Evolutionary conservation across 768 basidiomycete species (phyloP).

Genomic region (Kwoniella bestiolae): DNA sequence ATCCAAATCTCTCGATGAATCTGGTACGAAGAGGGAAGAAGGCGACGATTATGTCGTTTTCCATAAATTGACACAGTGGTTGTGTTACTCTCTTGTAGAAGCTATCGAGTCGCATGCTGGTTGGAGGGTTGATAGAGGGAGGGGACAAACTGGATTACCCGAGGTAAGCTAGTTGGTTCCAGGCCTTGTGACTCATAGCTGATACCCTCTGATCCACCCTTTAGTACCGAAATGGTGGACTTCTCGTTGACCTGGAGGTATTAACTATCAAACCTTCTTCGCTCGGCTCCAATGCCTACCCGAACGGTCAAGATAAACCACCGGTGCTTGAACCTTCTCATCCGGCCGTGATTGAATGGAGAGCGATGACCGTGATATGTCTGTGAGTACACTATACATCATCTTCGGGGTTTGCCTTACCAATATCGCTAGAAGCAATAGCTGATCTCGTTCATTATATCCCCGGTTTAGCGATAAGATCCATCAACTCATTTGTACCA

Average conservation of each 20-base stretch:
- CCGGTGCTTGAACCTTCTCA: conserved; percentile 69
- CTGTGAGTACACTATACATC: conserved; percentile 64
- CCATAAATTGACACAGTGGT: conserved; percentile 95
- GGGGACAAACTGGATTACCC: conserved; percentile 82
- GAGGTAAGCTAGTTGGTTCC: conserved; percentile 59
- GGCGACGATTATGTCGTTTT: conserved; percentile 84
- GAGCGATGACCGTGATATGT: conserved; percentile 91
- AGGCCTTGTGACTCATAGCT: background rate
- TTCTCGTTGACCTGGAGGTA: conserved; percentile 82
- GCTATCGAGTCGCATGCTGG: conserved; percentile 74
- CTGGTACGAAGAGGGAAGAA: conserved; percentile 54
- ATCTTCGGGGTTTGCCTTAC: background rate
- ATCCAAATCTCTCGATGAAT: conserved; percentile 39
- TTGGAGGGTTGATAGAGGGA: conserved; percentile 80
- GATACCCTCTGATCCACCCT: background rate
- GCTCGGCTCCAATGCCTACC: conserved; percentile 59
- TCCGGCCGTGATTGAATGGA: conserved; percentile 93
- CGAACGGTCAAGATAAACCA: conserved; percentile 55
- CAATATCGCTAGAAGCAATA: background rate
- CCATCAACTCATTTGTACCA: conserved; percentile 68
- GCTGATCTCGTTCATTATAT: background rate
- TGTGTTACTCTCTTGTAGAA: conserved; percentile 85
- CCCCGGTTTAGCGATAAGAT: conserved; percentile 71
- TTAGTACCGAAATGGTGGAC: conserved; percentile 86
- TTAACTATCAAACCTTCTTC: conserved; percentile 68